phyloP scores from a whole-genome alignment of 1,284 basidiomycete genomes.

The Fistulinella cinereoalba region DNA sequence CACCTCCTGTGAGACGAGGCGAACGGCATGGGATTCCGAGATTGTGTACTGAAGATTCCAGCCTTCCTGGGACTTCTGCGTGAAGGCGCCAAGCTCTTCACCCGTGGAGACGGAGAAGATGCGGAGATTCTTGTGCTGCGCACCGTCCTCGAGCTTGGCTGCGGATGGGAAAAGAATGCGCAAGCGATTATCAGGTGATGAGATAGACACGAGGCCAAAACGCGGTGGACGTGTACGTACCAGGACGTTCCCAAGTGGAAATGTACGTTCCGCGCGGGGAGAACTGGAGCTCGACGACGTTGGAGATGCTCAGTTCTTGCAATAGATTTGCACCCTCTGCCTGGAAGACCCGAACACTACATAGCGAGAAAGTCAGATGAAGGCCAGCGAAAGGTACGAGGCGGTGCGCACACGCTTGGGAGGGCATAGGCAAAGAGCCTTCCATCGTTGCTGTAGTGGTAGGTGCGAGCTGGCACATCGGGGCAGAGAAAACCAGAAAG shows the following conservation, averaged over 20 bases:
- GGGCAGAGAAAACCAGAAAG: slow-evolving; percentile 67
- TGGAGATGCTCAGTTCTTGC: slow-evolving; percentile 66
- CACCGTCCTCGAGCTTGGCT: slow-evolving; percentile 78
- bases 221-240: slow-evolving; percentile 35
- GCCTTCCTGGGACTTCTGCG: slow-evolving; percentile 79
- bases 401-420: slow-evolving; percentile 58
- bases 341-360: slow-evolving; percentile 73
- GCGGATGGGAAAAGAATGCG: slow-evolving; percentile 3
- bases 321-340: slow-evolving; percentile 71
- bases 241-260: slow-evolving; percentile 91
- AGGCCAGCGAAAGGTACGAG: slow-evolving; percentile 9
- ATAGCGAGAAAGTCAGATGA: slow-evolving; percentile 8
- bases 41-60: slow-evolving; percentile 93
- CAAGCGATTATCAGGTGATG: slow-evolving; percentile 11
- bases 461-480: slow-evolving; percentile 69
- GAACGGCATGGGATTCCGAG: slow-evolving; percentile 85
- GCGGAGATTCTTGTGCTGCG: slow-evolving; percentile 85
- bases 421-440: slow-evolving; percentile 84
- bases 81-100: slow-evolving; percentile 76
- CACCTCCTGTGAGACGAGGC: slow-evolving; percentile 81
- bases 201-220: slow-evolving; percentile 17
- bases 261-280: slow-evolving; percentile 92
- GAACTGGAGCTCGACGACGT: slow-evolving; percentile 83
- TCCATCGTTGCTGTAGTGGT: slow-evolving; percentile 87
- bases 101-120: slow-evolving; percentile 83